Evolutionary conservation across 192 early-diverging fungal genomes (phyloP), one percentile per base, ranked within the genome.

Genomic region (Linnemannia exigua): DNA sequence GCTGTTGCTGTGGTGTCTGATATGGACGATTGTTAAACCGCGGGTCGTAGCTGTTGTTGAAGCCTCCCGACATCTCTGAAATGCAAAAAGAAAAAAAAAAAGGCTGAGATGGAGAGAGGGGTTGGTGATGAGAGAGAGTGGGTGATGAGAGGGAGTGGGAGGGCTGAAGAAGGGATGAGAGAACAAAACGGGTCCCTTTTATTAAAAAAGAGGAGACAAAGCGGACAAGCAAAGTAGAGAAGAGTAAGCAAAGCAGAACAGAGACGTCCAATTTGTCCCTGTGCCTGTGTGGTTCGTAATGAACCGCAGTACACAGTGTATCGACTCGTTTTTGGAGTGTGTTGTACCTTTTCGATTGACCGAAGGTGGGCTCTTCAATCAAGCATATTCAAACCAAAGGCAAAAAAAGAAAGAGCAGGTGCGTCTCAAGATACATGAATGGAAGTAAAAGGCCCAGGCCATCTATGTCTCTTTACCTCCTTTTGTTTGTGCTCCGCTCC

Each of bases 21-120:
- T 61, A 75, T 51, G 73, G 74, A 12, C 68, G 72, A 31, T 44
- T 44, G 48, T 68, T 75, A 70, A 79, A 79, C 52, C 79, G 47
- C 1, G 73, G 73, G 73, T 75, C 74, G 47, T 75, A 75, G 25
- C 8, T 68, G 52, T 71, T 81, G 67, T 75, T 75, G 58, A 31
- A 63, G 12, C 66, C 66, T 33, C 74, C 58, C 25, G 75, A 76
- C 75, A 76, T 76, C 20, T 46, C 5, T 17, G 16, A 48, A 73
- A 51, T 44, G 36, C 5, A 25, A 12, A 28, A 37, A 3, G 35
- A 15, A 35, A 28, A 28, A n/a, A 5, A 14, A 61, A 14, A n/a
- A 20, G 37, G 41, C 20, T 71, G 70, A 71, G 72, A 52, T 28
- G 72, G 33, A 33, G 70, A 33, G 50, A 25, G 47, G n/a, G n/a